phyloP scores from a whole-genome alignment of 1,284 basidiomycete genomes.

The Ceratobasidium sp. region DNA sequence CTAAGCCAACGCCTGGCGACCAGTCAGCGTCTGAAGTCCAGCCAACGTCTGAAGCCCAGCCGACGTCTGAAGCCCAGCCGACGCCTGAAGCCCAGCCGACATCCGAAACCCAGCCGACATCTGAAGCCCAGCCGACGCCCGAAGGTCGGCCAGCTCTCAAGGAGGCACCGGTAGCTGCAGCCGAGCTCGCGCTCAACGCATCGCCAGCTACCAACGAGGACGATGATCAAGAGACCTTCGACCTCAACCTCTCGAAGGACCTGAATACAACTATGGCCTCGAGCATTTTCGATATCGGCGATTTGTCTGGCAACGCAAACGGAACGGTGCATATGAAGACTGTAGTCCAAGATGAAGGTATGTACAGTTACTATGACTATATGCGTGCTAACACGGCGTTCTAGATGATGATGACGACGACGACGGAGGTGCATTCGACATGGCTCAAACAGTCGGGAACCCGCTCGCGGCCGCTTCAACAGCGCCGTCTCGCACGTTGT shows the following conservation, averaged over 20 bases:
- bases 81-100: not conserved
- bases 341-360: not conserved
- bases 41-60: not conserved
- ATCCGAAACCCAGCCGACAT: not conserved
- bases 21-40: not conserved
- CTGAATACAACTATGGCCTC: not conserved
- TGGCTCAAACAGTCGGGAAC: not conserved
- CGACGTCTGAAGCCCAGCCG: too few relatives aligned
- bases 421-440: not conserved
- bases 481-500: not conserved
- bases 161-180: too few relatives aligned
- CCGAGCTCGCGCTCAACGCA: too few relatives aligned
- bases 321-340: not conserved
- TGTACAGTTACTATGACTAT: not conserved
- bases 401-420: not conserved
- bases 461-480: not conserved
- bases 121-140: too few relatives aligned
- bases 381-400: not conserved
- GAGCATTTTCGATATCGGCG: not conserved
- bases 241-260: not conserved
- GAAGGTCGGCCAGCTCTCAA: too few relatives aligned
- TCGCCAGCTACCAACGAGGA: not conserved
- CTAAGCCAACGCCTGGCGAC: not conserved
- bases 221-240: not conserved
- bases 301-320: not conserved